Evolutionary conservation across 768 basidiomycete genomes (phyloP).

Genomic region (Boletus tomentosulus): DNA sequence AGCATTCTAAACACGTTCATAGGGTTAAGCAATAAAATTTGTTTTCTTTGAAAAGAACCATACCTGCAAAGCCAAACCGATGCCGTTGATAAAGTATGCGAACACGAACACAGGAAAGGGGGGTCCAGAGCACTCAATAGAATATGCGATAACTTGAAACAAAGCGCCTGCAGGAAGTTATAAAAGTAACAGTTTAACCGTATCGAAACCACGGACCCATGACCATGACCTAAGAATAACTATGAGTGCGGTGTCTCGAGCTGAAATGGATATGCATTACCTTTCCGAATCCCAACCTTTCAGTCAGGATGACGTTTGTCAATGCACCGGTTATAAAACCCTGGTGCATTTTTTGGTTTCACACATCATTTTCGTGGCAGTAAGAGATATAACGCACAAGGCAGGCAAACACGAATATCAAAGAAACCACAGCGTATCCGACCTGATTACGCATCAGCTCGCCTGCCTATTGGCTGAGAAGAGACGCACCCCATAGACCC

Average conservation of each 20-base stretch:
- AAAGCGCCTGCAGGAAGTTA: slow-evolving; percentile 40
- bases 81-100: slow-evolving; percentile 43
- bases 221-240: slow-evolving; percentile 32
- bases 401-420: slow-evolving; percentile 51
- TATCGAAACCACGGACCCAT: slow-evolving; percentile 25
- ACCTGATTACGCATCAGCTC: slow-evolving; percentile 31
- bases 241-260: neutral
- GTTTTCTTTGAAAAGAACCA: neutral
- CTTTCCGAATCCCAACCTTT: slow-evolving; percentile 42
- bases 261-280: slow-evolving; percentile 15
- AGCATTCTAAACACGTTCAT: slow-evolving; percentile 46
- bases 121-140: slow-evolving; percentile 49
- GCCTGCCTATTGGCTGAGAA: neutral
- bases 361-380: neutral
- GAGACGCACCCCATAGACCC: slow-evolving; percentile 42
- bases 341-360: slow-evolving; percentile 19
- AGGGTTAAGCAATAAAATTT: neutral
- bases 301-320: slow-evolving; percentile 44
- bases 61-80: slow-evolving; percentile 48
- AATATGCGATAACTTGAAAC: slow-evolving; percentile 50
- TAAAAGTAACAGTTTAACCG: neutral
- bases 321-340: slow-evolving; percentile 44
- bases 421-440: slow-evolving; percentile 45
- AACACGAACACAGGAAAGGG: slow-evolving; percentile 64
- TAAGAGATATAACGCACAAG: slow-evolving; percentile 29